These are phyloP conservation scores for Yarrowia osloensis DNA, from an alignment of 805 yeast species.

Conservation along the genomic window DNA sequence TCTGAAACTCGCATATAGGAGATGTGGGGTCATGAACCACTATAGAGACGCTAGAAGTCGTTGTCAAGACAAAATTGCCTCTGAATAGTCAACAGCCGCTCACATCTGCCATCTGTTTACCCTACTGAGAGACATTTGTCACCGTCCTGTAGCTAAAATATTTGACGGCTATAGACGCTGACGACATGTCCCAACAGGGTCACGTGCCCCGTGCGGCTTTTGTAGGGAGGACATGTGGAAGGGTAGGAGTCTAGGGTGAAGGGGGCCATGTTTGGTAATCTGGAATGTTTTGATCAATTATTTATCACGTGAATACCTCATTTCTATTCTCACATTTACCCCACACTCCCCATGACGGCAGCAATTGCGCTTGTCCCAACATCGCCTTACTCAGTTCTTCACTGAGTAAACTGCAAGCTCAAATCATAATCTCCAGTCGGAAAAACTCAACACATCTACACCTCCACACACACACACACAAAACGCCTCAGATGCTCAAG, in stretches of 20 bases:
- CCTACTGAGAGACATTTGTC: neutral
- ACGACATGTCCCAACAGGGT: conserved; percentile 17
- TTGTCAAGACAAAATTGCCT: no score
- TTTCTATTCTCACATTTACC: neutral
- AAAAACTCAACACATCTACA: conserved; percentile 18
- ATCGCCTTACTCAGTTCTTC: conserved; percentile 21
- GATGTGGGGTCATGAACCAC: neutral
- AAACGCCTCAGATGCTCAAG: conserved; percentile 17
- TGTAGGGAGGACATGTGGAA: neutral
- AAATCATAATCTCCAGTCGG: conserved; percentile 18
- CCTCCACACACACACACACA: neutral
- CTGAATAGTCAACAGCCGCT: no score
- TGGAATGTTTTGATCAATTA: no score
- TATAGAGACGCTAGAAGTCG: no score
- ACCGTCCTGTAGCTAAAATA: neutral
- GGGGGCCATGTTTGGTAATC: no score
- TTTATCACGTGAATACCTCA: neutral
- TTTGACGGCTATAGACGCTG: conserved; percentile 18
- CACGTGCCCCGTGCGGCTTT: conserved; percentile 11
- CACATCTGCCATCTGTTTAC: neutral
- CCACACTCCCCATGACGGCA: neutral
- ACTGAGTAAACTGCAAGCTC: conserved; percentile 26
- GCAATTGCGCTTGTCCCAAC: neutral
- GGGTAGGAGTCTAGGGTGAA: neutral
- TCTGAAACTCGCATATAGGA: neutral